Evolutionary conservation across 345 rosid species (phyloP), one percentile per base, ranked within the genome.

Genomic region (Eutrema yunnanense): DNA sequence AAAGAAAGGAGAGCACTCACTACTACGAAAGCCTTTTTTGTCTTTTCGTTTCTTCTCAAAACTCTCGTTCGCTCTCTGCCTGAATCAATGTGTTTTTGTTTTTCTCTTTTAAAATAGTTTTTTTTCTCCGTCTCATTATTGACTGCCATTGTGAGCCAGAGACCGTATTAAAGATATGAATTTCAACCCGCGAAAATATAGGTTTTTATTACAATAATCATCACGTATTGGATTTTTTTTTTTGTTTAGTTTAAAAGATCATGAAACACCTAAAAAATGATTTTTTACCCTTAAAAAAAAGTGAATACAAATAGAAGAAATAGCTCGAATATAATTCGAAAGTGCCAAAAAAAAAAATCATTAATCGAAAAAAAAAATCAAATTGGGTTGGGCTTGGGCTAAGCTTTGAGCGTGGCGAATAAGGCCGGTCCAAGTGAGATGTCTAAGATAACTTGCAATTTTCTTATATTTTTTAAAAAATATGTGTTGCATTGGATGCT

Each of bases 11-110:
- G 56, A 1, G 22, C 1, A 63, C 50, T 55, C 58, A 73, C 44
- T 73, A 47, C 62, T 73, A 47, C 62, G 58, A 64, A 73, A 64
- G 71, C 77, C 33, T 54, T 63, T 52, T 67, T 66, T 50, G 62
- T 62, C 51, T 62, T 52, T 62, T 42, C 36, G 37, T 61, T 60
- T 4, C 30, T 38, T 37, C 46, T 38, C 42, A 13, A 2, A 22
- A 32, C 6, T 32, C 60, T 27, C 41, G 19, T 57, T 34, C 16
- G 41, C 42, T 57, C 62, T 26, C 12, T 58, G 46, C 32, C 46
- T 37, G 14, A 41, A 10, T 41, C 44, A 41, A 41, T 41, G 44
- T 9, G 3, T 11, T 9, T 40, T 41, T 41, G 6, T 34, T 6
- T 4, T 34, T 34, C 6, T 30, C 16, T 22, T 22, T 22, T 0